These are phyloP conservation scores for Coniochaeta sp. DNA, from an alignment of 2,329 filamentous ascomycete species.

Conservation along the genomic window DNA sequence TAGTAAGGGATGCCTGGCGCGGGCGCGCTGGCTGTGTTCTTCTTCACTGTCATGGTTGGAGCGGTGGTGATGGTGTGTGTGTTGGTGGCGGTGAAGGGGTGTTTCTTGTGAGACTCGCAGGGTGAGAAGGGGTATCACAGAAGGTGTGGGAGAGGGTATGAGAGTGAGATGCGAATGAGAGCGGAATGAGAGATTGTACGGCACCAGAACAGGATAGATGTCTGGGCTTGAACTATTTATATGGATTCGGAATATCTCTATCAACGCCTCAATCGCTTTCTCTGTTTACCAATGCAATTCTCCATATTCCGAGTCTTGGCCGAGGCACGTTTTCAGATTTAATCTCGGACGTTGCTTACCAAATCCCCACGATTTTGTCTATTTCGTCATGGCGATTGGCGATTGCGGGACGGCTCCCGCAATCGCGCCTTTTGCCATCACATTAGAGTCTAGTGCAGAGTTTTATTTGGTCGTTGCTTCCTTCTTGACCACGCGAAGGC, in stretches of 20 bases:
- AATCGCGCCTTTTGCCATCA: neutral
- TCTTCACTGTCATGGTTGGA: constrained; percentile 16
- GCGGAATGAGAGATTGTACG: no score
- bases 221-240: no score
- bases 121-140: no score
- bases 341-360: neutral
- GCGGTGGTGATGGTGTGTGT: neutral
- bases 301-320: neutral
- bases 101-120: neutral
- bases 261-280: neutral
- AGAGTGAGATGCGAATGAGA: no score
- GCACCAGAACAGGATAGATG: no score
- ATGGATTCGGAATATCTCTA: neutral
- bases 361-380: neutral
- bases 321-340: neutral
- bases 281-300: neutral
- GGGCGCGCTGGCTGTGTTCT: constrained; percentile 25
- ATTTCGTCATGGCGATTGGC: no score
- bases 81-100: neutral
- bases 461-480: no score
- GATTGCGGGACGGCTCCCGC: neutral
- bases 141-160: no score
- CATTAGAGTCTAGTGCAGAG: no score
- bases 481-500: no score
- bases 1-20: constrained; percentile 42